Percentiles rank a stretch among this genome's conserved stretches.
phyloP scores from a whole-genome alignment of 2,329 filamentous ascomycete species.

The Monilinia fructicola region DNA sequence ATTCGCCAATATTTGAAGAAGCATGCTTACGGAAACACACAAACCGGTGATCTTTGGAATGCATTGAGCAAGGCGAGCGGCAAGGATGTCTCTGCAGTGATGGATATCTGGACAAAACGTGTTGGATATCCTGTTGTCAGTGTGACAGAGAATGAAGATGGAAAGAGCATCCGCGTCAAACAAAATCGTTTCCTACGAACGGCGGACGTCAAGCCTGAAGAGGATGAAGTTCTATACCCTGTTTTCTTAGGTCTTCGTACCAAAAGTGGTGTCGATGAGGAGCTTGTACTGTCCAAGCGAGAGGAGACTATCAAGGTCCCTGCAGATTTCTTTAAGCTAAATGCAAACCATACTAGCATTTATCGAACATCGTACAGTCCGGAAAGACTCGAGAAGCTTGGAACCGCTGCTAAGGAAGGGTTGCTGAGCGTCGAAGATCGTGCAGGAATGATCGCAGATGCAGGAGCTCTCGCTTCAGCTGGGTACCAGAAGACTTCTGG shows the following conservation, averaged over 20 bases:
- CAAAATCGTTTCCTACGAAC: constrained; percentile 95
- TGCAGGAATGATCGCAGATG: constrained; percentile 92
- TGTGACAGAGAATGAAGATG: constrained; percentile 71
- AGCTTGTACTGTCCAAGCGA: constrained; percentile 66
- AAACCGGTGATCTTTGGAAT: constrained; percentile 87
- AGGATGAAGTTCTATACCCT: constrained; percentile 84
- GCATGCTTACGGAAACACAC: constrained; percentile 94
- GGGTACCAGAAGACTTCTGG: constrained; percentile 94
- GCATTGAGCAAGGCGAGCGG: constrained; percentile 85
- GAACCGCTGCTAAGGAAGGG: constrained; percentile 77
- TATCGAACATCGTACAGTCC: constrained; percentile 88
- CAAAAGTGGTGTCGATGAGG: constrained; percentile 77
- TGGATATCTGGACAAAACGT: constrained; percentile 96
- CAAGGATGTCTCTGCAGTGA: constrained; percentile 85
- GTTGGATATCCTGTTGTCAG: constrained; percentile 90
- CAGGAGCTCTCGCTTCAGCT: constrained; percentile 82
- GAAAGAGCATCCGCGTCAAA: constrained; percentile 78
- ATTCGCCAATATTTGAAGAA: constrained; percentile 90
- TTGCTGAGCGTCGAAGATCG: constrained; percentile 85
- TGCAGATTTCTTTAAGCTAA: constrained; percentile 93
- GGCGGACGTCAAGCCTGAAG: constrained; percentile 88
- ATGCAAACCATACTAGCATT: constrained; percentile 89
- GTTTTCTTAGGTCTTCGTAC: constrained; percentile 85
- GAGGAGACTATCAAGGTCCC: constrained; percentile 77
- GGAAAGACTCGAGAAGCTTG: constrained; percentile 81